Evolutionary conservation across 2,329 filamentous ascomycete genomes (phyloP), one percentile per base, ranked within the genome.

Genomic region (Colletotrichum tamarilloi): DNA sequence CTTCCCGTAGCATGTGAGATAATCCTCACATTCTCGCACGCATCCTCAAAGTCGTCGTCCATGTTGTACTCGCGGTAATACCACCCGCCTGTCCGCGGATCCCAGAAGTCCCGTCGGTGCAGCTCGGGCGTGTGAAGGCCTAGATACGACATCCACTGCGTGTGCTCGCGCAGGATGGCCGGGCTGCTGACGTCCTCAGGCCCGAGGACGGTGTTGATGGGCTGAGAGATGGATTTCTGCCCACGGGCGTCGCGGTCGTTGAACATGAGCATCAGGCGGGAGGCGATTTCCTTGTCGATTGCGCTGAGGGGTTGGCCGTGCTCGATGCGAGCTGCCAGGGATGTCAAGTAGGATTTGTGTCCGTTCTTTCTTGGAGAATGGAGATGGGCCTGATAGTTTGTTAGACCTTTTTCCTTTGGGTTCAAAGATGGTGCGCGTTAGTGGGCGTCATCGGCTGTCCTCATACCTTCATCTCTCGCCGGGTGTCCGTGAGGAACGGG

Each of bases 221-320:
- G 68, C 30, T 68, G 62, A 2, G 74, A 74, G 28, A 75, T 72
- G 16, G 68, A 68, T 35, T 64, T 64, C 22, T 74, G 72, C 7
- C 74, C 74, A 4, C 72, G 67, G 38, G 64, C 65, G 53, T 74
- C 74, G 4, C 68, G 63, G 38, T 72, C 73, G 53, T 75, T 73
- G 66, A 75, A 75, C 64, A 73, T 72, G 30, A 62, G 65, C 72
- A 75, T 75, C 42, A 74, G 57, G n/a, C 68, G 73, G 7, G 68
- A 66, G 16, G 53, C 55, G 14, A 75, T 53, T n/a, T 66, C 63
- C 56, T 68, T 68, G 46, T 75, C 74, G 16, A 72, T 58, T 19
- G 68, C 72, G 46, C 64, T 67, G 24, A 75, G 68, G n/a, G 28
- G n/a, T 19, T 70, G 68, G 8, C 67, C 64, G 11, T 72, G 52